Evolutionary conservation across 2,329 filamentous ascomycete genomes (phyloP).

Genomic region (Monilinia aucupariae): DNA sequence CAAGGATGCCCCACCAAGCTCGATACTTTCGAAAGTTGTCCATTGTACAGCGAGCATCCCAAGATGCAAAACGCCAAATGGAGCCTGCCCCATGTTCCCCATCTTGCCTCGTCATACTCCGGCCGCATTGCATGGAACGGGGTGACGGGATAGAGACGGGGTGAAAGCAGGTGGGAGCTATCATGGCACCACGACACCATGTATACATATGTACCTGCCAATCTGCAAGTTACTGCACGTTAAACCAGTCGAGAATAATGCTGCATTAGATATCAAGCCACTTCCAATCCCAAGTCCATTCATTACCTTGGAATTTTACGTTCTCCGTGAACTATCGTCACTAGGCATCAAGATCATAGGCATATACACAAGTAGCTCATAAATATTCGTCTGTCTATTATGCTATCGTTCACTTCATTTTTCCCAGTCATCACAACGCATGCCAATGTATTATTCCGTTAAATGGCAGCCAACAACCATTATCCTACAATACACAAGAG

Average conservation of each 20-base stretch:
- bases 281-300: background rate
- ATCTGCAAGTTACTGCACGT: no score
- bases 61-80: no score
- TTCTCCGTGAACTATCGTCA: background rate
- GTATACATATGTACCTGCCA: background rate
- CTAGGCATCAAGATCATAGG: background rate
- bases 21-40: no score
- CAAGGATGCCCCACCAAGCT: no score
- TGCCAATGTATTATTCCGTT: constrained; percentile 2
- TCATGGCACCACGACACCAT: background rate
- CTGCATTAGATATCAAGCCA: background rate
- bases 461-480: constrained; percentile 16
- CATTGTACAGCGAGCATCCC: no score
- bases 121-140: background rate
- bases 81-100: no score
- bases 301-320: background rate
- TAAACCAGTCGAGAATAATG: background rate
- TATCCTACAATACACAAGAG: constrained; percentile 23
- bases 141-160: background rate
- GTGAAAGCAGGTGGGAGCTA: background rate
- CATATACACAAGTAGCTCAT: background rate
- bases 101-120: no score
- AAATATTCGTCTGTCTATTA: constrained; percentile 14
- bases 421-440: constrained; percentile 9
- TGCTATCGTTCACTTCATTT: constrained; percentile 11